Evolutionary conservation across 192 early-diverging fungal genomes (phyloP).

Genomic region (Rhizoclosmatium sp.): DNA sequence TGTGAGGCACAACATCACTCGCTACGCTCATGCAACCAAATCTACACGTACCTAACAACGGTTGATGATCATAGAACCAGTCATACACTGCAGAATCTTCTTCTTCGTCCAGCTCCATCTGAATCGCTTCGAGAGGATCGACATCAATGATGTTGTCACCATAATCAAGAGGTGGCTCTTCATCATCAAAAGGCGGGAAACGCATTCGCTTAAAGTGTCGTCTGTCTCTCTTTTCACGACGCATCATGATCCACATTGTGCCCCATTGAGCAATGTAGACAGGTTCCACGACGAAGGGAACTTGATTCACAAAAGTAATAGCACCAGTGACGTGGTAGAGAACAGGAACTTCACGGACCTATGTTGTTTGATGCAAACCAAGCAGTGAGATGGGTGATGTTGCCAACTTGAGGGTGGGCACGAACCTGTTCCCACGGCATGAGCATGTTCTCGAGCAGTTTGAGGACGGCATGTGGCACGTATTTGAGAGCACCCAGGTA

Average conservation of each 20-base stretch:
- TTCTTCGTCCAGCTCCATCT: constrained; percentile 97
- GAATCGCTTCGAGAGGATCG: constrained; percentile 97
- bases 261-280: constrained; percentile 99
- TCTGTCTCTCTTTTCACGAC: constrained; percentile 96
- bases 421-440: constrained; percentile 98
- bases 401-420: not conserved
- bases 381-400: not conserved
- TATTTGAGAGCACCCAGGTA: constrained; percentile 99
- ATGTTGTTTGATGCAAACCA: not conserved
- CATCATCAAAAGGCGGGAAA: constrained; percentile 98
- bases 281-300: constrained; percentile 96
- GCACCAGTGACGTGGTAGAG: constrained; percentile 99
- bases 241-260: constrained; percentile 99
- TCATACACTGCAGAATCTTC: constrained; percentile 91
- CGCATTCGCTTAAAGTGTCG: constrained; percentile 99
- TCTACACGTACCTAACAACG: constrained; percentile 55
- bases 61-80: constrained; percentile 99
- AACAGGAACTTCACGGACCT: constrained; percentile 90
- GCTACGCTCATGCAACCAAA: not conserved
- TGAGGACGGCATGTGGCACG: constrained; percentile 97
- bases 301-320: constrained; percentile 98
- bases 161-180: constrained; percentile 98
- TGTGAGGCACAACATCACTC: not conserved
- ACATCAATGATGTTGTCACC: constrained; percentile 98
- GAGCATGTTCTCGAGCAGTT: constrained; percentile 99